Evolutionary conservation across 2,329 filamentous ascomycete genomes (phyloP), one percentile per base, ranked within the genome.

Genomic region (Pseudocercospora fuligena): DNA sequence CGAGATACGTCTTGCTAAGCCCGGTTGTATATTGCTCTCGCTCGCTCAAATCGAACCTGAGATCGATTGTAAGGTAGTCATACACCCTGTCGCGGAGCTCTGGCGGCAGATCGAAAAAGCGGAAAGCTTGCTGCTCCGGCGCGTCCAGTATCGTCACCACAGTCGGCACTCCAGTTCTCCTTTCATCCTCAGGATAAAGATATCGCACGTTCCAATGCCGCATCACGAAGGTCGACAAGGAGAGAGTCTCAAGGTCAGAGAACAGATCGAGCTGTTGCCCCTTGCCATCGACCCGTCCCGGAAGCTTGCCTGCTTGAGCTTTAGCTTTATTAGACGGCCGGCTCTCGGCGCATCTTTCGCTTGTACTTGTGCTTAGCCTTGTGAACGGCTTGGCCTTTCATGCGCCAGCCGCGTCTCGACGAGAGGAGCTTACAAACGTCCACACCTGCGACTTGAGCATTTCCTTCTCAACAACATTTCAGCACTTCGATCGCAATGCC

Each of bases 401-500:
- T 51, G 46, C 23, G 46, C 19, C 12, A 21, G 23, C 19, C 12
- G 46, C 19, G 11, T 27, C 54, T 58, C 23, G 23, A 27, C 29
- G 40, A 58, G 23, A 27, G n/a, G 40, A 58, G 14, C 29, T 23
- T 58, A 27, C 11, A 16, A 21, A 14, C 23, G 5, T n/a, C 19
- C 8, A 27, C n/a, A 19, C 12, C 14, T 7, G 4, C 23, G 7
- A 23, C 9, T 4, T 14, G n/a, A 53, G 16, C 49, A 29, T 25
- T 16, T 27, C 16, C 27, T 29, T 21, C 21, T 56, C 27, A 16
- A 47, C 57, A 47, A 53, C 62, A 40, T 47, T 23, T 29, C 33
- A 16, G 58, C 40, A 46, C 46, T 16, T 27, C 27, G 21, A 19
- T 40, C 51, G 57, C 16, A 16, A 66, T 70, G 63, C 66, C 70